Evolutionary conservation across 1,139 yeast genomes (phyloP), one percentile per base, ranked within the genome.

Genomic region (Lodderomyces margitis): DNA sequence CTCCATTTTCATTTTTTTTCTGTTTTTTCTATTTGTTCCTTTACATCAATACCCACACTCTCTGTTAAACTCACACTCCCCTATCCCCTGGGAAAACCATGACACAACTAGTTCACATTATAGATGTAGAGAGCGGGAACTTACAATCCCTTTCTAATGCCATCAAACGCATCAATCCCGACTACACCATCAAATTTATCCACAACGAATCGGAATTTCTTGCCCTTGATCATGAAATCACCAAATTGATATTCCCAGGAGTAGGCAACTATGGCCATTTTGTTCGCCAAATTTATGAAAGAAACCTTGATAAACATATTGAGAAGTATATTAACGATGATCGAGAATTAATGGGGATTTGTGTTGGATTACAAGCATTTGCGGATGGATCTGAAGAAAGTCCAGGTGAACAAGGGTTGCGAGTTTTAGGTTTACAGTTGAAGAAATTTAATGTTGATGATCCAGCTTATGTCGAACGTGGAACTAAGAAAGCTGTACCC

Each of bases 191-290:
- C 3, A 64, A 68, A 37, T 73, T 79, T 46, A 74, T 85, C 47
- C 64, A 58, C 37, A 59, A 67, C 49, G 61, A 58, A 8, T 56
- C 56, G 23, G 76, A 71, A 36, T 72, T 71, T 44, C 39, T 48
- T 8, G 37, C 50, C 61, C 64, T 65, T 37, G 61, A 80, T 34
- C 45, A 57, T n/a, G 57, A 66, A 11, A 83, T 84, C 38, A 66
- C 70, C 36, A 79, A 69, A 54, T 65, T 87, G 47, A 70, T 87
- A 43, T 75, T 92, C 34, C 98, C 98, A 11, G 98, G 98, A 20
- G 98, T 92, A 5, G 98, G 98, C 21, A 91, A 89, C 59, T 92
- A 81, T 62, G 98, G 96, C 32, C 98, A 92, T 60, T 91, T 92
- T 59, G 88, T 89, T 47, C 78, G 77, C 41, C 80, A 86, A 52